phyloP scores from a whole-genome alignment of 176 grass and related monocot genomes.

The Phragmites australis region DNA sequence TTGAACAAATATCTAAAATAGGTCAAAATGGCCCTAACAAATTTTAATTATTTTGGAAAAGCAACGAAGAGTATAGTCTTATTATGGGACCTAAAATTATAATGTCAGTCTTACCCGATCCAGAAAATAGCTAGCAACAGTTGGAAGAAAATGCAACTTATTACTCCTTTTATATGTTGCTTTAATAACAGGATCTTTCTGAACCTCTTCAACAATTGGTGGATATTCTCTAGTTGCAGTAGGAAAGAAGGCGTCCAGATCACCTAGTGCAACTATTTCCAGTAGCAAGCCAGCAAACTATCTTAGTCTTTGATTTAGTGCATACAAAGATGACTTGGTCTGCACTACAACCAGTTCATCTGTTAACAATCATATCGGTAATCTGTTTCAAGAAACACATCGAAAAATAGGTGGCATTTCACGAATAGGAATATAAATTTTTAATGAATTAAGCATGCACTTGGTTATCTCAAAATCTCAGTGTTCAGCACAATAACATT shows the following conservation, averaged over 20 bases:
- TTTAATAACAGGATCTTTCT: constrained; percentile 61
- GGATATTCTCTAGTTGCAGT: constrained; percentile 68
- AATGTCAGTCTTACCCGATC: constrained; percentile 36
- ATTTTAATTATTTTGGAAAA: not conserved
- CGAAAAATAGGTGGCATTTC: not conserved
- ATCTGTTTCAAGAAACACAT: not conserved
- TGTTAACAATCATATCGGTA: not conserved
- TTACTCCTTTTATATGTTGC: constrained; percentile 67
- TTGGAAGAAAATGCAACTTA: constrained; percentile 67
- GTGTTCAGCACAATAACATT: no score
- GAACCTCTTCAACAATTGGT: constrained; percentile 66
- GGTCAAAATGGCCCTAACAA: no score
- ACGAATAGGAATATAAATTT: not conserved
- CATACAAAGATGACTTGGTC: constrained; percentile 51
- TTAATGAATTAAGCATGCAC: not conserved
- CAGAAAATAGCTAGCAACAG: constrained; percentile 62
- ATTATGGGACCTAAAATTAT: not conserved
- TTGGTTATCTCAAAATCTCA: not conserved
- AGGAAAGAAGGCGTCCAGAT: constrained; percentile 70
- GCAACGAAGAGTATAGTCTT: not conserved
- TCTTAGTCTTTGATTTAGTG: constrained; percentile 56
- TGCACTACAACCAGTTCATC: not conserved
- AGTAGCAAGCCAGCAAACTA: constrained; percentile 64
- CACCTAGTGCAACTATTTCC: constrained; percentile 70
- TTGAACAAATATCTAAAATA: not conserved